Base-by-base conservation (phyloP, 2,329 filamentous ascomycete genomes). In the Botrytis pseudocinerea region DNA sequence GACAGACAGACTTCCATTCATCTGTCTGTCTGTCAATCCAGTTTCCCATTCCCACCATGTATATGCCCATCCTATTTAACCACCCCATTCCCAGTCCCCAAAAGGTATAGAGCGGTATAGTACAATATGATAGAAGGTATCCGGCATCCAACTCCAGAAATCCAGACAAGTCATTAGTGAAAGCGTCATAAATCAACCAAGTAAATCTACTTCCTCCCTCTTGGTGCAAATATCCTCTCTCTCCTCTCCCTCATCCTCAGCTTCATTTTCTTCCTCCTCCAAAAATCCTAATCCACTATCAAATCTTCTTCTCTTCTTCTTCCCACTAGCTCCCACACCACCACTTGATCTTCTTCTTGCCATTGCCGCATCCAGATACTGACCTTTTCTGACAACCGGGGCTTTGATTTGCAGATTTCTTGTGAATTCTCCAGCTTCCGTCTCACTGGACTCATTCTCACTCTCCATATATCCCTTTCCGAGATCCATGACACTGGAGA, bases 241-340 rank as follows among this genome's bases (percentile, higher is more conserved):
- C 46, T n/a, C 64, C 64, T 35, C 22, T 38, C n/a, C 51, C 3
- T 57, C 25, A 60, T 44, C 40, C 54, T 28, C 60, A 32, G n/a
- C 46, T 28, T 35, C 44, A 12, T 78, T 77, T 54, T 85, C 85
- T 51, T 88, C 87, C 77, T 87, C 86, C 78, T 87, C 86, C 78
- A 89, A 75, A 38, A 90, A 82, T 0, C 87, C 87, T 68, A 90
- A 77, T 0, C 87, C 88, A 71, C 86, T 88, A 78, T 90, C 88
- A 75, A 85, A 84, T 73, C 84, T 82, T 73, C 86, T 84, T 73
- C 82, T 82, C 81, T 84, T 73, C 42, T 62, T 73, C 7, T 69
- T 63, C 46, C 40, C 79, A 82, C 79, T 79, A 64, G 80, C 80
- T 3, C 77, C 79, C 22, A 51, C 79, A 82, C 80, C 79, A 64